Base-by-base conservation (phyloP, 179 eudicot genomes). In the Patellifolia procumbens region DNA sequence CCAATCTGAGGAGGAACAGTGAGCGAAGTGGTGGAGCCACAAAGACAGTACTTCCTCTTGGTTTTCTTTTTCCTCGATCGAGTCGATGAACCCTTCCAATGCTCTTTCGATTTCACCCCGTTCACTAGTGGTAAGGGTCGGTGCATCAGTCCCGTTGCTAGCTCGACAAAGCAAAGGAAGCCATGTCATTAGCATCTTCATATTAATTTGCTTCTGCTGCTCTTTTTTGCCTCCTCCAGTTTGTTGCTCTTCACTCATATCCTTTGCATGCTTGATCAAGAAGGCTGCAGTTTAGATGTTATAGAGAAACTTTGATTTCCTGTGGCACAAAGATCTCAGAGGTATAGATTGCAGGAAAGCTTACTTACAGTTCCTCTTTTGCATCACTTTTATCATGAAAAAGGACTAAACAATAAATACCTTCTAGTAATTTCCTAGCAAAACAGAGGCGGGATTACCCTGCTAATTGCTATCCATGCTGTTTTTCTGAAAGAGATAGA, bases 21-120 rank as follows among this genome's bases (percentile, higher is more conserved):
- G 72, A n/a, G 91, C 85, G 85, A 86, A 90, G 67, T 91, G 97
- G 65, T 93, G 97, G 24, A 93, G 85, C 98, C 98, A 93, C 29
- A 88, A 71, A 48, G 95, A 88, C 71, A 91, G 72, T n/a, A 91
- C 88, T 71, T 79, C 80, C 76, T 90, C 98, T 80, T 83, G 88
- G 45, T 88, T 85, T 13, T 83, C 91, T 60, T 78, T 82, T 9
- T 83, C 79, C 67, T 81, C 76, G 37, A 91, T 62, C 63, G 29
- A 35, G 68, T 81, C 90, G 28, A 90, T 91, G 11, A 82, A 86
- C 53, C 85, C 88, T 64, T 89, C 91, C 69, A 93, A 22, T 6
- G 75, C 76, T 31, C 72, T 82, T 52, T 93, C 98, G 6, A 89
- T 49, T 73, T 88, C 94, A 9, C 73, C 71, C 78, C 88, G 85